Conservation (phyloP, 2,329 filamentous ascomycete genomes). For the Aureobasidium sp. region DNA sequence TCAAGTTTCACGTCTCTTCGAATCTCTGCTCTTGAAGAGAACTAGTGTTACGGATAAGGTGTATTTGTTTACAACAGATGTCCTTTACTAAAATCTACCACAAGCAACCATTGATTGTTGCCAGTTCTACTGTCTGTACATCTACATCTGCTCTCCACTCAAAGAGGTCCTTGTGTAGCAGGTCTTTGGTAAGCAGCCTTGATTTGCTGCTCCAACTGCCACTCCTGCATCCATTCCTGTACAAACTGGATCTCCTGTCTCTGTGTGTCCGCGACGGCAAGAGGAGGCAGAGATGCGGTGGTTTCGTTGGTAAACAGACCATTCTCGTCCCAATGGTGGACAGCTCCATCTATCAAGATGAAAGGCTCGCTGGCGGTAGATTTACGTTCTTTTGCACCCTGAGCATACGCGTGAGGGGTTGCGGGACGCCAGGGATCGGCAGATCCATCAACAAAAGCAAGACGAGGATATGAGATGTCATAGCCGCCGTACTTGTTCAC, state of each 20-base stretch:
- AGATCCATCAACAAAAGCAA: conserved; percentile 71
- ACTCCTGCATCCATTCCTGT: conserved; percentile 60
- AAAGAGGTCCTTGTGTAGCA: neutral
- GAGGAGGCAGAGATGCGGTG: conserved; percentile 50
- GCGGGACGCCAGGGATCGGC: conserved; percentile 75
- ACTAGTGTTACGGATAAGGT: no score
- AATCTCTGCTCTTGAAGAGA: no score
- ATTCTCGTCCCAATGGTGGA: conserved; percentile 78
- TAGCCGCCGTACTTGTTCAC: conserved; percentile 75
- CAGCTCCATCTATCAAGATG: conserved; percentile 64
- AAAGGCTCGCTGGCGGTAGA: conserved; percentile 62
- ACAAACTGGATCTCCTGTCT: conserved; percentile 55
- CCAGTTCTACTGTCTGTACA: no score
- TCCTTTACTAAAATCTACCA: no score
- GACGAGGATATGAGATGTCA: conserved; percentile 63
- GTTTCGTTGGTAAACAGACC: conserved; percentile 60
- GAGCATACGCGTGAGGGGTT: conserved; percentile 59
- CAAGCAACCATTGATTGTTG: no score
- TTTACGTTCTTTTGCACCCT: conserved; percentile 44
- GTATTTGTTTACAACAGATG: no score
- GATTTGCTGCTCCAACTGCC: conserved; percentile 28
- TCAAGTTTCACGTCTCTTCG: no score
- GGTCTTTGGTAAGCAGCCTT: conserved; percentile 1
- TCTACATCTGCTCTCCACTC: no score
- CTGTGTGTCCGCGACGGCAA: conserved; percentile 54